Base-by-base conservation (phyloP, 352 stramenopile genomes). In the Phytophthora fragariae region DNA sequence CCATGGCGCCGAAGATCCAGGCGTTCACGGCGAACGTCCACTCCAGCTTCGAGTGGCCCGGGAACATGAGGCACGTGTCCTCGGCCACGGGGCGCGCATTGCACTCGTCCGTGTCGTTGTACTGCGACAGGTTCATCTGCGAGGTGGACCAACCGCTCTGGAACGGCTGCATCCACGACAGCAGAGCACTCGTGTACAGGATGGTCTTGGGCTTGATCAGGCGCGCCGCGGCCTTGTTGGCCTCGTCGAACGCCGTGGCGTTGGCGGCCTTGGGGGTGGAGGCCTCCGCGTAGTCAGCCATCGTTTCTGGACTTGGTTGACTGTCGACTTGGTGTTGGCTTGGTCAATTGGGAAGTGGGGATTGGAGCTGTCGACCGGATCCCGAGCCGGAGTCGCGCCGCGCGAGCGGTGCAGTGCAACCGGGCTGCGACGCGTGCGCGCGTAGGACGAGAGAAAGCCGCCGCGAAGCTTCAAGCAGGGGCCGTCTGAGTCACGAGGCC, bases 301-400 rank as follows among this genome's bases (percentile, higher is more conserved):
- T 39, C n/a, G 41, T 61, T 33, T 6, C 56, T 55, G 19, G n/a
- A 9, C 35, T 41, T 41, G 39, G 12, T 46, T 39, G 29, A 15
- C 35, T 27, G 29, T 62, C 44, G 52, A 55, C 44, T 74, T 74
- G 68, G 24, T 61, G 57, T 33, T 27, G 65, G 68, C 61, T 70
- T 74, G 68, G 69, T 49, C 31, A 60, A 65, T 65, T 70, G 46
- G 47, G 53, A 74, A 74, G 55, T 74, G 68, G 52, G 57, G 49
- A 55, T 35, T n/a, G 10, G 44, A n/a, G 47, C 19, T n/a, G 21
- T 15, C 35, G 8, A 41, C 35, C 35, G 35, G 35, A 37, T 37
- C 33, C 33, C 33, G 33, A 10, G 35, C 35, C 35, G 35, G 35
- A 41, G 35, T 41, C 35, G 35, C 35, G 10, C 1, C 24, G 24